Conservation (phyloP, 805 yeast species). For the Wickerhamomyces chaumierensis region DNA sequence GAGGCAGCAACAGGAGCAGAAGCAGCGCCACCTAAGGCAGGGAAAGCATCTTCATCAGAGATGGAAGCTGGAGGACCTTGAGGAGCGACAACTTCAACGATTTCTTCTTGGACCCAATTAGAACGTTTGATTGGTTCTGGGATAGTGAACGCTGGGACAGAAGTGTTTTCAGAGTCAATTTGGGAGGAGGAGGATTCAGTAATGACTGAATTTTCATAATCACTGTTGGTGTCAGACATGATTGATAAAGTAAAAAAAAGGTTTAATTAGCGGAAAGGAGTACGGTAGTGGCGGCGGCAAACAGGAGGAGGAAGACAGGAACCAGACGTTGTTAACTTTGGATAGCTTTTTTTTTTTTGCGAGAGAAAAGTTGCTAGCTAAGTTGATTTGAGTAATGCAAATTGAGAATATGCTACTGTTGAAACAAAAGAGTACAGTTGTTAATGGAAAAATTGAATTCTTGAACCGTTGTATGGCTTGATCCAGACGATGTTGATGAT, state of each 20-base stretch:
- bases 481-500: too few relatives aligned
- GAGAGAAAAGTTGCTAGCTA: background rate
- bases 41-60: constrained; percentile 48
- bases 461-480: too few relatives aligned
- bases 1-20: constrained; percentile 1
- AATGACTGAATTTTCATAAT: background rate
- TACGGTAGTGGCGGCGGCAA: background rate
- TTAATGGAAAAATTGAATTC: too few relatives aligned
- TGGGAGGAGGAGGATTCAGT: background rate
- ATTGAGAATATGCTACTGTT: too few relatives aligned
- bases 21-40: constrained; percentile 46
- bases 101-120: constrained; percentile 2
- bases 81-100: constrained; percentile 5
- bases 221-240: background rate
- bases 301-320: background rate
- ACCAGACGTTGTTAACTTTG: background rate
- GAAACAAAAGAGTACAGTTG: background rate
- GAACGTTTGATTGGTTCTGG: background rate
- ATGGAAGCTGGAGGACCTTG: constrained; percentile 26
- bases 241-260: too few relatives aligned
- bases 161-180: background rate
- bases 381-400: background rate
- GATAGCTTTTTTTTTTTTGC: background rate
- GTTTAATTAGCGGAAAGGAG: background rate
- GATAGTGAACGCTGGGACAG: background rate